A percentile compares a stretch with the other conserved stretches of the same genome.
Evolutionary conservation across 257 asterid genomes (phyloP).

Genomic region (Fraxinus americana): DNA sequence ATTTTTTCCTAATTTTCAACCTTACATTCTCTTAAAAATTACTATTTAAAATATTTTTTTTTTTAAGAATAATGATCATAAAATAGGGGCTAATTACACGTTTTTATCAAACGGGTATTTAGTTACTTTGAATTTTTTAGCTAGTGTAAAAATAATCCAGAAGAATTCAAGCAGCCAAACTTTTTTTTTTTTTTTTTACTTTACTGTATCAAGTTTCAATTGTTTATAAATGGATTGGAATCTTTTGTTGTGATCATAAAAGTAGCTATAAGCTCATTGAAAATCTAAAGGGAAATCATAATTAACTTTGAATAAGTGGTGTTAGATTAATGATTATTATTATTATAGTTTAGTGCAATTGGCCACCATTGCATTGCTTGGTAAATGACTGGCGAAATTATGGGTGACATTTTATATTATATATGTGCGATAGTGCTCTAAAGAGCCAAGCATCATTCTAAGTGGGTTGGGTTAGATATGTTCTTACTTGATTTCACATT

Average conservation of each 20-base stretch:
- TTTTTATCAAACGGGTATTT: too few relatives aligned
- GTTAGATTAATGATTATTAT: conserved; percentile 17
- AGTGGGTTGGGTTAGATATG: conserved; percentile 31
- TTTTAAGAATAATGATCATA: too few relatives aligned
- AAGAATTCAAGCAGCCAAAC: too few relatives aligned
- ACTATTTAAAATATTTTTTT: too few relatives aligned
- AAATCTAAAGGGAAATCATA: conserved; percentile 28
- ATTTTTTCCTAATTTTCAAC: too few relatives aligned
- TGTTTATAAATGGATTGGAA: conserved; percentile 20
- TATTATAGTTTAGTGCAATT: conserved; percentile 22
- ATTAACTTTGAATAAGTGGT: conserved; percentile 18
- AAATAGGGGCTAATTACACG: too few relatives aligned
- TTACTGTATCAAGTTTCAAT: neutral
- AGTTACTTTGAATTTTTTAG: neutral
- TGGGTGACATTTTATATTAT: conserved; percentile 18
- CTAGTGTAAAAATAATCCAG: neutral
- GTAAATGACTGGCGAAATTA: conserved; percentile 35
- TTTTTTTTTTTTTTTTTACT: too few relatives aligned
- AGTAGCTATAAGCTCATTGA: conserved; percentile 26
- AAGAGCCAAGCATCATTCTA: conserved; percentile 33
- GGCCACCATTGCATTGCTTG: conserved; percentile 33
- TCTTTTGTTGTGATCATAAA: conserved; percentile 25
- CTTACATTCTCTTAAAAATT: too few relatives aligned
- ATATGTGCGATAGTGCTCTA: conserved; percentile 23
- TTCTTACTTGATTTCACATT: neutral